phyloP scores from a whole-genome alignment of 306 rosid species.

The Quillaja saponaria region DNA sequence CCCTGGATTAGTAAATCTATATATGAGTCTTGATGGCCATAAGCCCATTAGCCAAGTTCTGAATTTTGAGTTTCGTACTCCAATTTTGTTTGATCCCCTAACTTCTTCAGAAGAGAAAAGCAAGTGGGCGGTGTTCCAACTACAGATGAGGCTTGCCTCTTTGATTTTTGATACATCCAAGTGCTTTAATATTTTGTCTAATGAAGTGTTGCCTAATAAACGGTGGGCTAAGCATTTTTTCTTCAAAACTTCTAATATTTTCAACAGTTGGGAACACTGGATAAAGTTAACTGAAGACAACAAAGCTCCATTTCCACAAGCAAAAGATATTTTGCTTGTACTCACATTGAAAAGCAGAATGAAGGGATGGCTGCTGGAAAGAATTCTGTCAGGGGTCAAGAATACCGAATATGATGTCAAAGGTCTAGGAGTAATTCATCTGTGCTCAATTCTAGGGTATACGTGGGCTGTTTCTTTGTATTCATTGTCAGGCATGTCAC shows the following conservation, averaged over 20 bases:
- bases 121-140: slow-evolving; percentile 60
- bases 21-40: slow-evolving; percentile 72
- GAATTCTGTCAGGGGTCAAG: slow-evolving; percentile 57
- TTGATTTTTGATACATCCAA: slow-evolving; percentile 65
- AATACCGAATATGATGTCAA: slow-evolving; percentile 64
- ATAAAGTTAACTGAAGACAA: slow-evolving; percentile 53
- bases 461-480: slow-evolving; percentile 79
- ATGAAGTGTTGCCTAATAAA: slow-evolving; percentile 47
- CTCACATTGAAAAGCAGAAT: slow-evolving; percentile 64
- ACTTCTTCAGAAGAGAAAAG: slow-evolving; percentile 46
- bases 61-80: slow-evolving; percentile 73
- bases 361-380: slow-evolving; percentile 88
- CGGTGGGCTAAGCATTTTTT: slow-evolving; percentile 69
- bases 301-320: slow-evolving; percentile 54
- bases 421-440: slow-evolving; percentile 92
- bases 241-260: slow-evolving; percentile 52
- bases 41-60: slow-evolving; percentile 86
- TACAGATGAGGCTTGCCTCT: slow-evolving; percentile 72
- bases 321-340: slow-evolving; percentile 62
- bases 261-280: slow-evolving; percentile 59
- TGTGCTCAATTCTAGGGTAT: slow-evolving; percentile 85
- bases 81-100: slow-evolving; percentile 44
- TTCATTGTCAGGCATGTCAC: slow-evolving; percentile 78
- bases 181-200: slow-evolving; percentile 57
- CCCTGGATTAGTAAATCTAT: slow-evolving; percentile 63